A percentile compares a stretch with the other conserved stretches of the same genome.
Conservation (phyloP, 305 asterid species). For the Fraxinus velutina region DNA sequence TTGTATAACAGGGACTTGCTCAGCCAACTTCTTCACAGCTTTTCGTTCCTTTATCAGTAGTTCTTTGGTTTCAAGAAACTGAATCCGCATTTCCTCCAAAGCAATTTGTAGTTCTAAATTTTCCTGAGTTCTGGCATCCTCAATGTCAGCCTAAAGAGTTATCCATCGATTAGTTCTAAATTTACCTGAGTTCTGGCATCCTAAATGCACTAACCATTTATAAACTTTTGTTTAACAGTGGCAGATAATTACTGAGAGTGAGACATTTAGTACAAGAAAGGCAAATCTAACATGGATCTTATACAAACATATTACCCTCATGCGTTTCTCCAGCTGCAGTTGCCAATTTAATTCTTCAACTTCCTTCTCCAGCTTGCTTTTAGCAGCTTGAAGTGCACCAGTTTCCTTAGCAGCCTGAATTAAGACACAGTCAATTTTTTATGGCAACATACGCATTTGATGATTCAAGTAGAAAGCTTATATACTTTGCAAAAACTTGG, state of each 20-base stretch:
- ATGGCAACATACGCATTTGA: conserved; percentile 10
- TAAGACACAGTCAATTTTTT: conserved; percentile 14
- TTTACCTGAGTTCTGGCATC: not conserved
- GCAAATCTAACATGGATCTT: not conserved
- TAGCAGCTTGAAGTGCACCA: conserved; percentile 83
- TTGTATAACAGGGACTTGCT: conserved; percentile 27
- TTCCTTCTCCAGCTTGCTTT: conserved; percentile 61
- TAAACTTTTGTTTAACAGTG: conserved; percentile 13
- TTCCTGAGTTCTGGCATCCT: conserved; percentile 47
- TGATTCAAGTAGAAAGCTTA: conserved; percentile 3
- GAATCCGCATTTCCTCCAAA: conserved; percentile 39
- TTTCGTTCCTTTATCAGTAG: conserved; percentile 29
- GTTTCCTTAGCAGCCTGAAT: conserved; percentile 81
- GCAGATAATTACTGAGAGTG: conserved; percentile 1
- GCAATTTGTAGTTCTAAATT: conserved; percentile 39
- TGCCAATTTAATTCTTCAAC: conserved; percentile 64
- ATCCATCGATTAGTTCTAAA: not conserved
- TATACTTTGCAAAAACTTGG: conserved; percentile 2
- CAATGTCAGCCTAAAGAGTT: conserved; percentile 37
- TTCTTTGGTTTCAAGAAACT: conserved; percentile 34
- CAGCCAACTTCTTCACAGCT: conserved; percentile 25
- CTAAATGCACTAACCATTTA: not conserved
- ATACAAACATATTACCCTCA: conserved; percentile 45
- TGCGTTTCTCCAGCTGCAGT: conserved; percentile 65
- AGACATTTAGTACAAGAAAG: not conserved